Conservation (phyloP, 495 filamentous ascomycete genomes). For the Daldinia grandis region DNA sequence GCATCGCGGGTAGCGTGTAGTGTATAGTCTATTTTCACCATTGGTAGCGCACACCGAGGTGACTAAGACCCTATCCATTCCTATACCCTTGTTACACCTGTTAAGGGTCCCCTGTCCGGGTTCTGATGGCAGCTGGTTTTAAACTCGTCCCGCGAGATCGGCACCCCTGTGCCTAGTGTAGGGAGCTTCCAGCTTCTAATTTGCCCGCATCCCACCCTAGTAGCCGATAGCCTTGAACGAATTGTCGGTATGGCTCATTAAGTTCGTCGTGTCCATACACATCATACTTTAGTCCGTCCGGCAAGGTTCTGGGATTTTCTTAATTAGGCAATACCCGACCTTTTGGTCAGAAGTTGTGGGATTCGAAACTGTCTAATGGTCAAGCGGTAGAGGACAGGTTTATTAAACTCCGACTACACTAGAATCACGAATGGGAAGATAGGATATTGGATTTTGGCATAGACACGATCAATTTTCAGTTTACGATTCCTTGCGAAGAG, state of each 20-base stretch:
- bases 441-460: too few relatives aligned
- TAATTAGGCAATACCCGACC: background rate
- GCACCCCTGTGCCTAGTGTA: background rate
- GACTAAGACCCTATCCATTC: background rate
- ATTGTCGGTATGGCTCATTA: background rate
- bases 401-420: too few relatives aligned
- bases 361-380: background rate
- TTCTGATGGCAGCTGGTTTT: background rate
- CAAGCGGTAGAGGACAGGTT: background rate
- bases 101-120: background rate
- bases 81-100: background rate
- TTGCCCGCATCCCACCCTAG: background rate
- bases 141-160: conserved; percentile 2
- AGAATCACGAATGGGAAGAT: too few relatives aligned
- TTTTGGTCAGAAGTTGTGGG: background rate
- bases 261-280: background rate
- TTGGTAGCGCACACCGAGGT: background rate
- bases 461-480: too few relatives aligned
- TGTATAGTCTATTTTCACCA: background rate
- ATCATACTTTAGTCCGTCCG: background rate
- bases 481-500: too few relatives aligned
- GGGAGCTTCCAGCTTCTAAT: background rate
- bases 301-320: background rate
- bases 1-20: background rate
- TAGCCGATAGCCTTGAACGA: background rate